Base-by-base conservation (phyloP, 805 yeast species). In the Pichia phayaonensis region DNA sequence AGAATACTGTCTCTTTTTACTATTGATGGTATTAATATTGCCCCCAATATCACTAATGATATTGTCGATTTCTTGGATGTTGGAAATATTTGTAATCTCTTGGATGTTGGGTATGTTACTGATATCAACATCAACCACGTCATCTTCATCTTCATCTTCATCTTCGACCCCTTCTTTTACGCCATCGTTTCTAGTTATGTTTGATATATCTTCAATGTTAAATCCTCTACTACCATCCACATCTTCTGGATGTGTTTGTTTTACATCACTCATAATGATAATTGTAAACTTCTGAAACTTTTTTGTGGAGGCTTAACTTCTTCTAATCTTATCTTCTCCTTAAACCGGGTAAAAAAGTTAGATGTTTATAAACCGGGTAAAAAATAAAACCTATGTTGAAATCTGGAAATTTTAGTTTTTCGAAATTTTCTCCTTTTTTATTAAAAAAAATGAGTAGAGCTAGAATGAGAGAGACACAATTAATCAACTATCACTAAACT, bases 1-100 rank as follows among this genome's bases (percentile, higher is more conserved):
- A 12, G 67, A 54, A 34, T 59, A 57, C 21, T 56, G 57, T 40
- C 72, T 58, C 53, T 68, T 70, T 24, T 49, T 24, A 38, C 11
- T n/a, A 39, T 15, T 24, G 10, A 45, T 31, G 20, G 26, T 24
- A 18, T 36, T 21, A 1, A 34, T 39, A 26, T 36, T 39, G 2
- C 15, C 27, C 6, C 27, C 40, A 39, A 27, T 29, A 20, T 45
- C 43, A 6, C 24, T 22, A 15, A 39, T 39, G 4, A 45, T 44
- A 34, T 45, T 45, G n/a, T 45, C 47, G 12, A 45, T 45, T 20
- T 39, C 41, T 34, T 34, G 38, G n/a, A 34, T 34, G 12, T 34
- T 34, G 16, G 38, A 34, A 4, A 34, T 34, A 34, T 34, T 34
- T 34, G 38, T 34, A 34, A 34, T 34, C n/a, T 34, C 38, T 16